These are phyloP conservation scores for Coniochaeta sp. DNA, from an alignment of 2,329 filamentous ascomycete genomes.

Conservation along the genomic window DNA sequence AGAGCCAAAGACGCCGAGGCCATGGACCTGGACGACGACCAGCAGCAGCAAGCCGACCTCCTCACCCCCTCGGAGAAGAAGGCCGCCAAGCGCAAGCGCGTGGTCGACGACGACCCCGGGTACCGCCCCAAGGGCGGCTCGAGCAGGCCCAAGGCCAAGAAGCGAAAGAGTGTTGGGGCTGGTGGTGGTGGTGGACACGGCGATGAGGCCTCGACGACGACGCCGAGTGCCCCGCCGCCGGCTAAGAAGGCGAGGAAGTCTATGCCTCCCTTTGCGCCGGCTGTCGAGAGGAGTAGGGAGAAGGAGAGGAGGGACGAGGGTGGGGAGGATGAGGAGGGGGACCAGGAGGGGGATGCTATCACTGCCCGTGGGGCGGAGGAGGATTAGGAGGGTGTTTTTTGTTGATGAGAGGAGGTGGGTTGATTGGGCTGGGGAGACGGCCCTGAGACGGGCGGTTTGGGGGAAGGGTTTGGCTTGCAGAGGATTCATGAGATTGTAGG, in stretches of 20 bases:
- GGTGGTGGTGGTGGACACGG: constrained; percentile 8
- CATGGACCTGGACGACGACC: constrained; percentile 16
- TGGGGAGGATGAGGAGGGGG: constrained; percentile 18
- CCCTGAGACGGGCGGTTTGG: neutral
- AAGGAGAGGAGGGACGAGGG: neutral
- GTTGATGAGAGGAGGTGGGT: neutral
- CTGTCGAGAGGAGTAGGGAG: constrained; percentile 3
- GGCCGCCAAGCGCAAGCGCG: constrained; percentile 35
- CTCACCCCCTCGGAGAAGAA: constrained; percentile 18
- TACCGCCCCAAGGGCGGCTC: constrained; percentile 52
- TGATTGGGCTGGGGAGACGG: neutral
- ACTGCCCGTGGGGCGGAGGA: neutral
- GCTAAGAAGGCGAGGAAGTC: constrained; percentile 25
- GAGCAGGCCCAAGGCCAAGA: constrained; percentile 47
- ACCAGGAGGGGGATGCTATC: constrained; percentile 20
- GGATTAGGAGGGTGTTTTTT: neutral
- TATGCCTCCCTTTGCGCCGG: neutral
- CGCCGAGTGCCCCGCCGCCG: constrained; percentile 16
- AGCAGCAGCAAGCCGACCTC: constrained; percentile 13
- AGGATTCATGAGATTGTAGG: neutral
- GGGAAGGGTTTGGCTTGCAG: neutral
- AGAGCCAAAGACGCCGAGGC: neutral
- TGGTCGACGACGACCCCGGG: constrained; percentile 46
- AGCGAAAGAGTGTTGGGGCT: constrained; percentile 46
- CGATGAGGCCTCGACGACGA: constrained; percentile 4